Evolutionary conservation across 129 eudicot species (phyloP).

Genomic region (Chrysanthemum makinoi): DNA sequence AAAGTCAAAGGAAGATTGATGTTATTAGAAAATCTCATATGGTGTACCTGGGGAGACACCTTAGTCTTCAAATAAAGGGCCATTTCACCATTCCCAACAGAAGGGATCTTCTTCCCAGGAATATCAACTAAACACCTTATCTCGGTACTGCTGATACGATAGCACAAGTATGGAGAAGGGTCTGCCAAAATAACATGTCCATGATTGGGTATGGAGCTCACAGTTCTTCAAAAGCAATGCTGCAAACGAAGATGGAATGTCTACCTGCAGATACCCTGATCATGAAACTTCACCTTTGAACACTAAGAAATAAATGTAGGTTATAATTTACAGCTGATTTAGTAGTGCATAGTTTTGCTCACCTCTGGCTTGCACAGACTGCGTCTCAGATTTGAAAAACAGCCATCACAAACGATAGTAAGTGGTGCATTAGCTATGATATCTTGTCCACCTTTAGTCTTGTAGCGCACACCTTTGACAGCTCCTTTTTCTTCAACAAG

Average conservation of each 20-base stretch:
- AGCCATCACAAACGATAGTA: slow-evolving; percentile 78
- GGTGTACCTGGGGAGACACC: slow-evolving; percentile 62
- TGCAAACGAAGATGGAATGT: slow-evolving; percentile 54
- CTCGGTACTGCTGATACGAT: slow-evolving; percentile 68
- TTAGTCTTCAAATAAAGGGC: slow-evolving; percentile 50
- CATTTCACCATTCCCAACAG: slow-evolving; percentile 65
- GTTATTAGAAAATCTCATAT: neutral
- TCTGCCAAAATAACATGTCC: slow-evolving; percentile 69
- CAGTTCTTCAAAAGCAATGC: slow-evolving; percentile 60
- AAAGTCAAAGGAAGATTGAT: no score
- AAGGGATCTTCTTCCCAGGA: slow-evolving; percentile 69
- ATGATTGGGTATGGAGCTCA: slow-evolving; percentile 56
- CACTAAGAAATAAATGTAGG: neutral
- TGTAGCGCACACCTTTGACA: slow-evolving; percentile 65
- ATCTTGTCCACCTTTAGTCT: slow-evolving; percentile 52
- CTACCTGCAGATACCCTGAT: slow-evolving; percentile 37
- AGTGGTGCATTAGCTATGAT: slow-evolving; percentile 56
- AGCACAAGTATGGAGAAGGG: slow-evolving; percentile 67
- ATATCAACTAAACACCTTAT: slow-evolving; percentile 60
- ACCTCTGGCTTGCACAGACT: slow-evolving; percentile 76
- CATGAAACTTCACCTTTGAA: neutral
- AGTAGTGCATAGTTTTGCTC: neutral
- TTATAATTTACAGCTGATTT: neutral
- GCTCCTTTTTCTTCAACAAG: slow-evolving; percentile 63
- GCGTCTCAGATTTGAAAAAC: slow-evolving; percentile 73